phyloP scores from a whole-genome alignment of 192 early-diverging fungal genomes.

The Coemansia sp. region DNA sequence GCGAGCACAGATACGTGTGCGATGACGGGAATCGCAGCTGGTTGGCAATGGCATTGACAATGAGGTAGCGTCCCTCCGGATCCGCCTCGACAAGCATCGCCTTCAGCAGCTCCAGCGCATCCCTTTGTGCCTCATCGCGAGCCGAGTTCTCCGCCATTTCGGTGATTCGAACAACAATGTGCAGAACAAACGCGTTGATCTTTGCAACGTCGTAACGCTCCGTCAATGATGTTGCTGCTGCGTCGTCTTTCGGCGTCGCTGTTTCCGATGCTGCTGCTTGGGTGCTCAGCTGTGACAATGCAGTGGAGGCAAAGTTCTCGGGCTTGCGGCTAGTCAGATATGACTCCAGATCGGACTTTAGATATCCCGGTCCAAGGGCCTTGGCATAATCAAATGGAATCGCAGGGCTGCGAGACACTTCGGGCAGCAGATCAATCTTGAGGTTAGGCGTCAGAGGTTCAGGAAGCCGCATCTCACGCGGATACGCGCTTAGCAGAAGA shows the following conservation, averaged over 20 bases:
- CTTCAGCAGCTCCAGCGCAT: conserved; percentile 83
- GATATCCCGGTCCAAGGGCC: conserved; percentile 58
- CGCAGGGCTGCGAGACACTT: conserved; percentile 80
- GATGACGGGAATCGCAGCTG: conserved; percentile 97
- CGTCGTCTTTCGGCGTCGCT: not conserved
- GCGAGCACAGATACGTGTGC: conserved; percentile 94
- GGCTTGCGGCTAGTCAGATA: conserved; percentile 63
- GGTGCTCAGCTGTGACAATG: conserved; percentile 6
- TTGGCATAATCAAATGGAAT: conserved; percentile 85
- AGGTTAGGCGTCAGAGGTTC: conserved; percentile 96
- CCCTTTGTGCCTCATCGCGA: conserved; percentile 47
- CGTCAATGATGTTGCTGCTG: not conserved
- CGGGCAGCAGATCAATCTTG: conserved; percentile 87
- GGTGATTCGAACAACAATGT: conserved; percentile 81
- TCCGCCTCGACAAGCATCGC: conserved; percentile 67
- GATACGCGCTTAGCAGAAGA: conserved; percentile 95
- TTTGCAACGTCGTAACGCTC: conserved; percentile 72
- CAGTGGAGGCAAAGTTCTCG: conserved; percentile 31
- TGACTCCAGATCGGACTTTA: conserved; percentile 74
- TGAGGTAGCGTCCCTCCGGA: conserved; percentile 74
- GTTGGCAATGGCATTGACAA: conserved; percentile 91
- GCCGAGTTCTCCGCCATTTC: conserved; percentile 36
- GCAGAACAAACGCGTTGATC: conserved; percentile 87
- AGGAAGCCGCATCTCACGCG: conserved; percentile 90
- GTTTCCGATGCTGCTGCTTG: not conserved